Evolutionary conservation across 1,284 basidiomycete species (phyloP).

Genomic region (Cerrena zonata): DNA sequence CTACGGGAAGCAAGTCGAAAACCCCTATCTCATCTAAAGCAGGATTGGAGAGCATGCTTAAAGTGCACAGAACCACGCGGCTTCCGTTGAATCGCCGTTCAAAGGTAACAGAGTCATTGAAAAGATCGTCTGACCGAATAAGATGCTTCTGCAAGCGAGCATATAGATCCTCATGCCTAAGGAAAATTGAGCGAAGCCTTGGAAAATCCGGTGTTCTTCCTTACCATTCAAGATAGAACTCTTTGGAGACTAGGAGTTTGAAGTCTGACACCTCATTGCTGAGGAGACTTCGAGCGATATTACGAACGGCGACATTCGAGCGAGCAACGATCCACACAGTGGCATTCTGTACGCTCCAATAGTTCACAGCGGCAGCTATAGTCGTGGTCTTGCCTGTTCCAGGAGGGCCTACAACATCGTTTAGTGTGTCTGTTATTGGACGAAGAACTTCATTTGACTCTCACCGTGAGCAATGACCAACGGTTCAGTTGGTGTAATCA

Average conservation of each 20-base stretch:
- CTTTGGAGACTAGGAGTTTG: conserved; percentile 42
- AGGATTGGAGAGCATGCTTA: conserved; percentile 41
- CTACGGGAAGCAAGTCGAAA: conserved; percentile 33
- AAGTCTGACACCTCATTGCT: conserved; percentile 33
- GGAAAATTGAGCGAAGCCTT: neutral
- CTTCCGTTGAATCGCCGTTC: conserved; percentile 22
- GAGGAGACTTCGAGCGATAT: conserved; percentile 38
- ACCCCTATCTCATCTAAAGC: conserved; percentile 25
- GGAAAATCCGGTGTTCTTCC: conserved; percentile 9
- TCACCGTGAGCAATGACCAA: conserved; percentile 11
- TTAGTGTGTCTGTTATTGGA: neutral
- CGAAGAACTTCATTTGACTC: neutral
- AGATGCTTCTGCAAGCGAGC: conserved; percentile 26
- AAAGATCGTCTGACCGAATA: conserved; percentile 35
- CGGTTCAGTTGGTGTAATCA: conserved; percentile 7
- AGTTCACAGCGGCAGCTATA: conserved; percentile 23
- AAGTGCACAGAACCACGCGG: conserved; percentile 36
- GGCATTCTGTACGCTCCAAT: conserved; percentile 9
- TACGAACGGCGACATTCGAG: conserved; percentile 43
- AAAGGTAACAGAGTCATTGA: conserved; percentile 16
- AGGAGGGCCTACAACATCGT: conserved; percentile 21
- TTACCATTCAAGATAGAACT: conserved; percentile 45
- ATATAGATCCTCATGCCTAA: conserved; percentile 47
- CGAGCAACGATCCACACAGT: conserved; percentile 28
- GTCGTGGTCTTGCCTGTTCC: conserved; percentile 31